A percentile compares a stretch with the other conserved stretches of the same genome.
phyloP scores from a whole-genome alignment of 257 asterid species.

The Buddleja alternifolia region DNA sequence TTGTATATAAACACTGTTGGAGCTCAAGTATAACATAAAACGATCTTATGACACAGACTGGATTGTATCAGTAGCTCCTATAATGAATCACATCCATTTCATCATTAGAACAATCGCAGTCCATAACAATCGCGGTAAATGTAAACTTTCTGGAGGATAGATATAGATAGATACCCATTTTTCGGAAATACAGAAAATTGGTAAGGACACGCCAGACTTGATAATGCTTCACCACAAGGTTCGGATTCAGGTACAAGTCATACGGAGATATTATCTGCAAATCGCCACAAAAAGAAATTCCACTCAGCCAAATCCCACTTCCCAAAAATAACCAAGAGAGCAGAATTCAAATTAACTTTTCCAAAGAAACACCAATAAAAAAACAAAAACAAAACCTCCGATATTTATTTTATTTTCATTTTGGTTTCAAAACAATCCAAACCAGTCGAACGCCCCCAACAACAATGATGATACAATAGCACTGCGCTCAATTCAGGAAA shows the following conservation, averaged over 20 bases:
- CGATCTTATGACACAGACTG: neutral
- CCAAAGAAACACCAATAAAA: neutral
- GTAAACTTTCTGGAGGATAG: conserved; percentile 9
- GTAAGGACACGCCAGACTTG: conserved; percentile 94
- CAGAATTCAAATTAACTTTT: neutral
- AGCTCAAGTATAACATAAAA: neutral
- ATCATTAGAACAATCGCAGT: conserved; percentile 5
- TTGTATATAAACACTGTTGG: neutral
- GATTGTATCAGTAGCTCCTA: neutral
- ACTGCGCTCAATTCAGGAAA: neutral
- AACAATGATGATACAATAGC: neutral
- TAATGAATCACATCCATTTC: neutral
- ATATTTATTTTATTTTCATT: neutral
- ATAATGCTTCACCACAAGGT: conserved; percentile 82
- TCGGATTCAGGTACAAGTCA: conserved; percentile 90
- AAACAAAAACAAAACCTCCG: too few species aligned
- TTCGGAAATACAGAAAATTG: conserved; percentile 90
- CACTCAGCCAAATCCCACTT: conserved; percentile 23
- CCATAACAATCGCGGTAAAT: conserved; percentile 18
- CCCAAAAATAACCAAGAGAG: neutral
- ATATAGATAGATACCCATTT: conserved; percentile 80
- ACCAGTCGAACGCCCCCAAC: neutral
- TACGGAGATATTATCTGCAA: conserved; percentile 97
- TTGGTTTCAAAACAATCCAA: neutral
- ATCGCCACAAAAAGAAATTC: conserved; percentile 18